Percentiles rank a stretch among this genome's conserved stretches.
phyloP scores from a whole-genome alignment of 192 early-diverging fungal genomes.

The Backusella luteola region DNA sequence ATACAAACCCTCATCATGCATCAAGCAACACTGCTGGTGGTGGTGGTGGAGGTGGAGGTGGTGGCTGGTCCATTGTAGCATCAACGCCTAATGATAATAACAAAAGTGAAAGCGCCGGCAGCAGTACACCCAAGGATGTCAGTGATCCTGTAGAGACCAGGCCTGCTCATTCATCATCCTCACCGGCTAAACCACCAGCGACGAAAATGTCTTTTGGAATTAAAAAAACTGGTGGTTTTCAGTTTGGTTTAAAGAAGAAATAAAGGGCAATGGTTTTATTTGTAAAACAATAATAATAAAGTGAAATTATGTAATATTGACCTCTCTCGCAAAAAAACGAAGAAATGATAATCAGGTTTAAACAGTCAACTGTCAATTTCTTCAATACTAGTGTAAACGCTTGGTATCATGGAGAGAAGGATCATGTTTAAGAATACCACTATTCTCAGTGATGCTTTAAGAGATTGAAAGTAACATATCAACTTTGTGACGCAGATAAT shows the following conservation, averaged over 20 bases:
- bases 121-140: background rate
- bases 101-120: background rate
- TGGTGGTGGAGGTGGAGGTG: background rate
- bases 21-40: background rate
- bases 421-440: too few species aligned
- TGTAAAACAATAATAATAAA: too few species aligned
- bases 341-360: too few species aligned
- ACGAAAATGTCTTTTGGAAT: slow-evolving; percentile 27
- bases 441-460: too few species aligned
- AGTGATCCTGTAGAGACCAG: background rate
- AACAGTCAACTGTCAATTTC: too few species aligned
- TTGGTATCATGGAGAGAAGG: too few species aligned
- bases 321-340: too few species aligned
- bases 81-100: background rate
- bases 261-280: background rate
- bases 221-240: slow-evolving; percentile 13
- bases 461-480: too few species aligned
- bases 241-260: slow-evolving; percentile 30
- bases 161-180: background rate
- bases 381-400: too few species aligned
- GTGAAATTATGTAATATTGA: too few species aligned
- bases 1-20: too few species aligned
- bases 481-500: too few species aligned
- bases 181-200: background rate
- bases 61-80: background rate